Conservation (phyloP, 257 asterid species). For the Cordia subcordata region DNA sequence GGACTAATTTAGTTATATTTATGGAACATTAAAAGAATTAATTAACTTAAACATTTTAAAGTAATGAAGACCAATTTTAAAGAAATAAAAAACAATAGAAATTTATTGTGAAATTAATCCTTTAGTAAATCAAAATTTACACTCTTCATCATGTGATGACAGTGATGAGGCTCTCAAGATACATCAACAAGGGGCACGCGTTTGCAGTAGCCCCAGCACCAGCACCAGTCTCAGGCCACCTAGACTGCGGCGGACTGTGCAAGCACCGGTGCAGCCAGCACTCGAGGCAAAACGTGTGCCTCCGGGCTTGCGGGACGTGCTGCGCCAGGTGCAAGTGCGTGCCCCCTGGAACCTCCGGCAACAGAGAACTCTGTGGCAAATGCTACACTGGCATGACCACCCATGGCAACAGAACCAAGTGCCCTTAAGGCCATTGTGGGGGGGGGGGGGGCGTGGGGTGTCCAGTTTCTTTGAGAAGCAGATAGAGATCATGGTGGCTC, state of each 20-base stretch:
- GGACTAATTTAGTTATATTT: background rate
- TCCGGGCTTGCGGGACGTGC: constrained; percentile 60
- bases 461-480: background rate
- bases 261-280: constrained; percentile 49
- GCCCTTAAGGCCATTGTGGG: constrained; percentile 28
- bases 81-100: no score
- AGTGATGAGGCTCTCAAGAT: constrained; percentile 25
- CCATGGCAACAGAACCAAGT: constrained; percentile 48
- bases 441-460: no score
- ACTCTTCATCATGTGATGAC: background rate
- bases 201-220: constrained; percentile 22
- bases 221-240: constrained; percentile 3
- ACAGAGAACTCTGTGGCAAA: constrained; percentile 52
- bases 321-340: constrained; percentile 61
- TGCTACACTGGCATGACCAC: constrained; percentile 62
- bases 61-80: no score
- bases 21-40: background rate
- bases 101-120: no score
- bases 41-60: no score
- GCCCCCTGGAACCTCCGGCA: constrained; percentile 70
- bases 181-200: constrained; percentile 9
- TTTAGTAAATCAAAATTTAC: background rate
- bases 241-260: constrained; percentile 48
- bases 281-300: constrained; percentile 47
- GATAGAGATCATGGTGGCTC: no score